Evolutionary conservation across 345 rosid genomes (phyloP).

Genomic region (Syzygium aqueum): DNA sequence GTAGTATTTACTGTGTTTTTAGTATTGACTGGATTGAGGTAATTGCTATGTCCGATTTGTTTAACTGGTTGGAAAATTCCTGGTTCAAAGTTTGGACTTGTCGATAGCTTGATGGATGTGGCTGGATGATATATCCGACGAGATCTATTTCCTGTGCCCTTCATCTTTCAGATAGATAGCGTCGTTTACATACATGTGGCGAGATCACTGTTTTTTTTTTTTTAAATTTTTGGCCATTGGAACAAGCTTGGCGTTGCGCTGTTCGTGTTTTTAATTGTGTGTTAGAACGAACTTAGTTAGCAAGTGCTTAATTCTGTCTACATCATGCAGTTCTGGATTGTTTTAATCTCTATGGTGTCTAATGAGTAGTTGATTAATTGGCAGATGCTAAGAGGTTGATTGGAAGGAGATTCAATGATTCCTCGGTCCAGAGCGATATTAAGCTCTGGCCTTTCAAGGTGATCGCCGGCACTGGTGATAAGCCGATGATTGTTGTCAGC

Average conservation of each 20-base stretch:
- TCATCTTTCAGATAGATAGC: neutral
- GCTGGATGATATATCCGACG: neutral
- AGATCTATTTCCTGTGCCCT: neutral
- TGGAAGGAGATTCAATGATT: slow-evolving; percentile 54
- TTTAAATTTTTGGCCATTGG: neutral
- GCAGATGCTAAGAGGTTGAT: slow-evolving; percentile 72
- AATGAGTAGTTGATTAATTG: neutral
- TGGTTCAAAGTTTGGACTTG: neutral
- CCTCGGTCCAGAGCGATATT: slow-evolving; percentile 56
- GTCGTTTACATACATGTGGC: neutral
- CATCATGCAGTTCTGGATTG: neutral
- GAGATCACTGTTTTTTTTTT: neutral
- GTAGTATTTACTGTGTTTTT: neutral
- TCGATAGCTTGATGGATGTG: neutral
- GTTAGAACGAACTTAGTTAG: neutral
- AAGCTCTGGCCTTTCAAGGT: slow-evolving; percentile 66
- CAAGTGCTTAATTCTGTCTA: neutral
- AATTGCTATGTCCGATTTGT: neutral
- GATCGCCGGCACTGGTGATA: slow-evolving; percentile 47
- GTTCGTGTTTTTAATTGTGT: neutral
- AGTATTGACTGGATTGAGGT: neutral
- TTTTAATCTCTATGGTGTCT: neutral
- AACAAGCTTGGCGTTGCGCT: neutral
- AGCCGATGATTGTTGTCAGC: slow-evolving; percentile 51
- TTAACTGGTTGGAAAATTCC: neutral